Percentiles rank a stretch among this genome's conserved stretches.
phyloP scores from a whole-genome alignment of 2,329 filamentous ascomycete species.

The Chrysosporium queenslandicum region DNA sequence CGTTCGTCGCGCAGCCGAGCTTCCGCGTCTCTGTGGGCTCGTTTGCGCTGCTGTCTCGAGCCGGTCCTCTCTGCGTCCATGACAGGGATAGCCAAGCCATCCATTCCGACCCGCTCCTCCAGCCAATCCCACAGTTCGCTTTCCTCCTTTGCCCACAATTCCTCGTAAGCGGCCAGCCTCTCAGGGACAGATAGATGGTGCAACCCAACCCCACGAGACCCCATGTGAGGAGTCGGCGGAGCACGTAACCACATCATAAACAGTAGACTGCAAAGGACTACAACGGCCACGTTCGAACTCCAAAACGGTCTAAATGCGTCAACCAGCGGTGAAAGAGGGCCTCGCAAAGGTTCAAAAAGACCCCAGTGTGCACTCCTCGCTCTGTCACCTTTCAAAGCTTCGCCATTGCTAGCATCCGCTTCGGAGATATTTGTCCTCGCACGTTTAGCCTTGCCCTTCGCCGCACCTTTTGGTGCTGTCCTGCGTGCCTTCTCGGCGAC shows the following conservation, averaged over 20 bases:
- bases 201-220: slow-evolving; percentile 30
- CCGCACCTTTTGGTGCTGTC: slow-evolving; percentile 36
- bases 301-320: slow-evolving; percentile 62
- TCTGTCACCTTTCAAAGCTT: slow-evolving; percentile 31
- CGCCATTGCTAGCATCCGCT: slow-evolving; percentile 38
- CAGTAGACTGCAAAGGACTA: slow-evolving; percentile 61
- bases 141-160: slow-evolving; percentile 83
- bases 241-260: slow-evolving; percentile 62
- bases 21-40: slow-evolving; percentile 41
- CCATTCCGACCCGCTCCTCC: slow-evolving; percentile 71
- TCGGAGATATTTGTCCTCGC: slow-evolving; percentile 45
- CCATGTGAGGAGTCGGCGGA: slow-evolving; percentile 27
- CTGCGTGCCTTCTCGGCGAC: slow-evolving; percentile 54
- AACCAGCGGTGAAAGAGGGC: slow-evolving; percentile 57
- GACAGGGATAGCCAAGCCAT: slow-evolving; percentile 39
- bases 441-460: slow-evolving; percentile 50
- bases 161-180: slow-evolving; percentile 74
- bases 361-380: slow-evolving; percentile 56
- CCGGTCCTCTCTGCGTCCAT: slow-evolving; percentile 17
- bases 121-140: slow-evolving; percentile 88
- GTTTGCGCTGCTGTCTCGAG: slow-evolving; percentile 34
- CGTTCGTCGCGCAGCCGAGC: slow-evolving; percentile 52
- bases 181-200: slow-evolving; percentile 45
- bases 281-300: slow-evolving; percentile 66
- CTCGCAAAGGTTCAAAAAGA: slow-evolving; percentile 64